These are phyloP conservation scores for Lanmaoa rubissima DNA, from an alignment of 768 basidiomycete genomes.

Conservation along the genomic window DNA sequence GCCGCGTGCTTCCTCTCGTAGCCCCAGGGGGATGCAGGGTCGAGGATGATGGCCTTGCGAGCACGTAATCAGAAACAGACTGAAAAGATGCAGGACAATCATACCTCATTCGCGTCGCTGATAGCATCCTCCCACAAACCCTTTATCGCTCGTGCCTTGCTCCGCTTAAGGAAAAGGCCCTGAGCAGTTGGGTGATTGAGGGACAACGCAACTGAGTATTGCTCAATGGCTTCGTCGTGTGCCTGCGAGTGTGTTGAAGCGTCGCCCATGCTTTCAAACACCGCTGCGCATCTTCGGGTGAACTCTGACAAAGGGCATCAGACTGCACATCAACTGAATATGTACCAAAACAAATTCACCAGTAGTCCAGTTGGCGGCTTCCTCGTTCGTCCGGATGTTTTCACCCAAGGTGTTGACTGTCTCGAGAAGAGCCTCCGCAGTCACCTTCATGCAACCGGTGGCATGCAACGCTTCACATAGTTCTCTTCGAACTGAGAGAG, in stretches of 20 bases:
- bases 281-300: constrained; percentile 1
- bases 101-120: constrained; percentile 13
- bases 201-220: constrained; percentile 14
- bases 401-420: constrained; percentile 4
- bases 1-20: constrained; percentile 7
- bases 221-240: constrained; percentile 14
- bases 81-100: background rate
- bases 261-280: constrained; percentile 13
- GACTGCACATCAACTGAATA: background rate
- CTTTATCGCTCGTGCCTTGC: constrained; percentile 6
- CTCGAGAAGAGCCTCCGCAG: constrained; percentile 10
- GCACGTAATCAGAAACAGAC: background rate
- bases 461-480: constrained; percentile 14
- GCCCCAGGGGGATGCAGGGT: constrained; percentile 6
- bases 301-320: constrained; percentile 1
- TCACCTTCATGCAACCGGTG: constrained; percentile 10
- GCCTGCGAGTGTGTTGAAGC: constrained; percentile 1
- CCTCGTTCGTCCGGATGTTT: background rate
- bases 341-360: background rate
- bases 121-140: constrained; percentile 16
- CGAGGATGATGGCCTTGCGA: constrained; percentile 5
- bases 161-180: constrained; percentile 13
- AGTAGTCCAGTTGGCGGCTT: constrained; percentile 1
- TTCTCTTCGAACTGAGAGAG: constrained; percentile 2
- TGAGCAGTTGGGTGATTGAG: constrained; percentile 3